Evolutionary conservation across 805 yeast species (phyloP), one percentile per base, ranked within the genome.

Genomic region (Kodamaea neixiangensis): DNA sequence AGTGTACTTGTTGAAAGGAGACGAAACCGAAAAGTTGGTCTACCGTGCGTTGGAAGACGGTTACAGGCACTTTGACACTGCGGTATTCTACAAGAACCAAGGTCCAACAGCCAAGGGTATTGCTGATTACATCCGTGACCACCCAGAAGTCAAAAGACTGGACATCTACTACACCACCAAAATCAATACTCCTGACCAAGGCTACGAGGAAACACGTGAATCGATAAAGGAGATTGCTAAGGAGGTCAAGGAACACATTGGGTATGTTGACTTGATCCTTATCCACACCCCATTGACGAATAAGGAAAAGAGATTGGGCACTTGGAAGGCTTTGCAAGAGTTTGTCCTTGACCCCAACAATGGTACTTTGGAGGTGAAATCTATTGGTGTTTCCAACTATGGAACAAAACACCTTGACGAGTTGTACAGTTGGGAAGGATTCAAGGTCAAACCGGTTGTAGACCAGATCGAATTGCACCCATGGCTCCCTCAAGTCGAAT

Each of bases 401-500:
- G 49, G 49, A 19, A 33, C 33, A n/a, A 31, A 17, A 31, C 89
- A 84, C 62, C 64, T 88, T 18, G 78, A 83, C 51, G 86, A 86
- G 62, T 68, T 88, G 44, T 70, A 85, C 44, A 58, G 62, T 2
- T 83, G 88, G 86, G 77, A 77, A 2, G 61, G 65, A 2, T 48
- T 56, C 6, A 52, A 59, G 51, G 66, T 73, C 19, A 62, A 65
- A 46, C 72, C 96, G 0, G 89, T 85, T 0, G 86, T 87, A 38
- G 86, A 89, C 65, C 96, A 90, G 65, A 80, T 89, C 60, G 96
- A 89, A 66, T 77, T 89, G 47, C 88, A 89, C 53, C 96, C 96
- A 17, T 88, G 94, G 92, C 74, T 85, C 59, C 88, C 86, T 70
- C 75, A 87, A 58, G 69, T 76, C 49, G 83, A 84, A 46, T 73